Percentiles rank a stretch among this genome's conserved stretches.
Evolutionary conservation across 2,329 filamentous ascomycete genomes (phyloP).

Genomic region (Lecanoromycetidae sp.): DNA sequence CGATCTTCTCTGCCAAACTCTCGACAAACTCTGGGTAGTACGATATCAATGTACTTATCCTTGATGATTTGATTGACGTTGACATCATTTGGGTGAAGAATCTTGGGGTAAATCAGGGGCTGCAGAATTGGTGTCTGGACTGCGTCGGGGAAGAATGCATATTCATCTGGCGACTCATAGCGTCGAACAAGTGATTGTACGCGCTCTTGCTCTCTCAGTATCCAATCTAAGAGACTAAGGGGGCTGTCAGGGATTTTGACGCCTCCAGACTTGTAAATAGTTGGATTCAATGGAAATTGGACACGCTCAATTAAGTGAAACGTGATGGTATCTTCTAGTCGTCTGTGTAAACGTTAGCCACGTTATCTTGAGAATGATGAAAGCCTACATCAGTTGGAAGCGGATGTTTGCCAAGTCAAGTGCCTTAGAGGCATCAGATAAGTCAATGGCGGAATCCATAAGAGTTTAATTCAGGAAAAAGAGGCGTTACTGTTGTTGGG

Average conservation of each 20-base stretch:
- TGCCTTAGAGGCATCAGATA: conserved; percentile 71
- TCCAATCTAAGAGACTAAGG: conserved; percentile 86
- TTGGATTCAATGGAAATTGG: conserved; percentile 87
- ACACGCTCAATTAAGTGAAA: conserved; percentile 94
- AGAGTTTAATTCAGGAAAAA: not conserved
- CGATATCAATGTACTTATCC: conserved; percentile 65
- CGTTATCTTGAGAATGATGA: conserved; percentile 24
- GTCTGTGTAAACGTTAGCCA: conserved; percentile 43
- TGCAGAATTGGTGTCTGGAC: conserved; percentile 73
- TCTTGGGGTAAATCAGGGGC: conserved; percentile 73
- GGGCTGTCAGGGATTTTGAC: conserved; percentile 60
- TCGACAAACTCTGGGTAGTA: conserved; percentile 74
- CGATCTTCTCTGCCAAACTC: conserved; percentile 65
- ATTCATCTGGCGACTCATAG: conserved; percentile 92
- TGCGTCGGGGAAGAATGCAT: conserved; percentile 84
- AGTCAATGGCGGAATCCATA: conserved; percentile 87
- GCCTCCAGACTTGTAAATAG: conserved; percentile 73
- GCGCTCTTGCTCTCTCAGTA: conserved; percentile 77
- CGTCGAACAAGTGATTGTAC: conserved; percentile 87
- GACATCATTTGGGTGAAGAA: conserved; percentile 79
- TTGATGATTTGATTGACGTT: conserved; percentile 86
- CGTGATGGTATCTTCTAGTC: conserved; percentile 93
- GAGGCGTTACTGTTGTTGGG: not conserved
- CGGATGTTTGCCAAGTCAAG: conserved; percentile 85
- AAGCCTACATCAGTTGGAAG: conserved; percentile 73